phyloP scores from a whole-genome alignment of 768 basidiomycete genomes.

The Cyclocybe aegerita region DNA sequence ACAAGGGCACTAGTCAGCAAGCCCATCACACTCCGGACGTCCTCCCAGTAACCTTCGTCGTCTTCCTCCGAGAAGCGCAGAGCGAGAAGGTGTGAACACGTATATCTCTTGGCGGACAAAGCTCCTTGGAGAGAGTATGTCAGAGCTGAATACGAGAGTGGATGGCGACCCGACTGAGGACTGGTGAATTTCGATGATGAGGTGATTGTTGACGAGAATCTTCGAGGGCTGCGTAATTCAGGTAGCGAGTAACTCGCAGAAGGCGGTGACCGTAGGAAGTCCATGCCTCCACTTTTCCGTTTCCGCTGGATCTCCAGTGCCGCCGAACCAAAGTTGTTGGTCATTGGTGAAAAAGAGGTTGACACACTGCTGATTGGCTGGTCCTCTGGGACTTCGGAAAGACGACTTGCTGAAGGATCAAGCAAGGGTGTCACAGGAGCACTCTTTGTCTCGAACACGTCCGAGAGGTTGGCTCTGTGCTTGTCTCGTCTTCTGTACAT shows the following conservation, averaged over 20 bases:
- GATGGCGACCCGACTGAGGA: conserved; percentile 60
- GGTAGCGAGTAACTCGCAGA: conserved; percentile 31
- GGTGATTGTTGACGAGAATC: conserved; percentile 32
- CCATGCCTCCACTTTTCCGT: conserved; percentile 48
- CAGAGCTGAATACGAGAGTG: conserved; percentile 64
- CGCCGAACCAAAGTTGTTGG: conserved; percentile 54
- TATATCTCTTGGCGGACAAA: conserved; percentile 69
- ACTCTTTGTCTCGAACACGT: conserved; percentile 38
- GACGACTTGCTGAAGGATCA: conserved; percentile 12
- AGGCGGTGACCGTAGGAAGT: conserved; percentile 38
- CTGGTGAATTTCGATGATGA: conserved; percentile 64
- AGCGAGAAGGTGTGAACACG: conserved; percentile 78
- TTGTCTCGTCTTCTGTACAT: conserved; percentile 47
- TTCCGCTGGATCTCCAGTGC: conserved; percentile 62
- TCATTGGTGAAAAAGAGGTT: conserved; percentile 10
- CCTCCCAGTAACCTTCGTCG: conserved; percentile 82
- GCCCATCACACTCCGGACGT: conserved; percentile 73
- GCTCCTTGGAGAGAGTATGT: conserved; percentile 64
- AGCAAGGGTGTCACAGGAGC: conserved; percentile 28
- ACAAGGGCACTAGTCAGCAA: conserved; percentile 66
- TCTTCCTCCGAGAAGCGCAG: conserved; percentile 71
- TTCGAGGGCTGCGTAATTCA: conserved; percentile 27
- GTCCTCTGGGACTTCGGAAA: conserved; percentile 18
- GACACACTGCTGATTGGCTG: conserved; percentile 12
- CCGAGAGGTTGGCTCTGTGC: conserved; percentile 53